Conservation (phyloP, 176 grass and related monocot genomes). For the Cenchrus purpureus region DNA sequence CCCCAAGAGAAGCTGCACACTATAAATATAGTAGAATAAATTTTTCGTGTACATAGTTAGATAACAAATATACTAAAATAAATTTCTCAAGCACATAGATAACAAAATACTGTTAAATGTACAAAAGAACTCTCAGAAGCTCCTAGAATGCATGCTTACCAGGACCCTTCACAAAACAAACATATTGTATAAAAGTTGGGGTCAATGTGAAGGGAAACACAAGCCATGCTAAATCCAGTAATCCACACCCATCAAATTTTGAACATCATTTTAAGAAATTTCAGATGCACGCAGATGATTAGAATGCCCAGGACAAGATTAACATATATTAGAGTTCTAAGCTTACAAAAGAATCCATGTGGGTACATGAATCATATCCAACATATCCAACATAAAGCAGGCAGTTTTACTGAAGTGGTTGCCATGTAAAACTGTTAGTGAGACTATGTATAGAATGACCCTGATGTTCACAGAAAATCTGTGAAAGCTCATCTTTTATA, state of each 20-base stretch:
- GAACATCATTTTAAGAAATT: neutral
- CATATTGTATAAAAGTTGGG: neutral
- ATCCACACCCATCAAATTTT: constrained; percentile 5
- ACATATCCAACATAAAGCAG: neutral
- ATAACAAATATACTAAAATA: constrained; percentile 60
- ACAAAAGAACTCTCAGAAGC: neutral
- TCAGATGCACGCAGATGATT: neutral
- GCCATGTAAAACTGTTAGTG: neutral
- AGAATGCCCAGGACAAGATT: neutral
- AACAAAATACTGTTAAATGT: constrained; percentile 5
- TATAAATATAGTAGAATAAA: constrained; percentile 85
- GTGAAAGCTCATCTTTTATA: neutral
- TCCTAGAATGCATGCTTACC: constrained; percentile 19
- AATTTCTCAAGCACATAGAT: constrained; percentile 49
- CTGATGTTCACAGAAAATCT: neutral
- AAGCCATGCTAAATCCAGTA: neutral
- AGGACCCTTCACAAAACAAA: constrained; percentile 9
- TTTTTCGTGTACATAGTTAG: constrained; percentile 38
- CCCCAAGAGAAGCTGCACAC: constrained; percentile 97
- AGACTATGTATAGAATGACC: neutral
- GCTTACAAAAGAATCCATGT: neutral
- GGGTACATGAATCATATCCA: neutral
- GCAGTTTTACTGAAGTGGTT: neutral
- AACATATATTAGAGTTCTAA: neutral
- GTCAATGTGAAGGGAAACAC: neutral